Base-by-base conservation (phyloP, 495 filamentous ascomycete genomes). In the Aspergillus saccharolyticus region DNA sequence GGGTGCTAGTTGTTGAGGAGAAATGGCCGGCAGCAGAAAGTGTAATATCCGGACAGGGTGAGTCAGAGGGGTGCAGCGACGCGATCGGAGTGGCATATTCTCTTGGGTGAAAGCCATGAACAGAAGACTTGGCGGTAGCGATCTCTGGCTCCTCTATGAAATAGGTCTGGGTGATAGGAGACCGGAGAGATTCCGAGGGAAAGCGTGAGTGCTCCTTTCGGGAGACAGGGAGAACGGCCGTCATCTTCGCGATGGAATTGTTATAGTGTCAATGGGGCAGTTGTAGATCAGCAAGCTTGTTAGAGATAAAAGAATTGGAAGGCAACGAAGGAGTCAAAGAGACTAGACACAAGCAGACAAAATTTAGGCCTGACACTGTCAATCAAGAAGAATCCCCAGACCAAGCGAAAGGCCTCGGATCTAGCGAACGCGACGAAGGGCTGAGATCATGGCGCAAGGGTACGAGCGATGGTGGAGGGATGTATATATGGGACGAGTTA, bases 1-100 rank as follows among this genome's bases (percentile, higher is more conserved):
- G 75, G n/a, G 85, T 81, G 18, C 84, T 83, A 10, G 86, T 84
- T 3, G 76, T 72, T 50, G 74, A 74, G 42, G 72, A 68, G 2
- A 70, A 58, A 28, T 71, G 65, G 4, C 62, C 61, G 4, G 54
- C 49, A 24, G 68, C 16, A 7, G 62, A 42, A 10, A 57, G 66
- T 9, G 69, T 64, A 61, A 75, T 70, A 39, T 64, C 68, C 0
- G 78, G 72, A 4, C 78, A 81, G 5, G 73, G 69, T 17, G 71
- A 67, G 14, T 67, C 60, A 22, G 77, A 72, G 16, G 73, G 73
- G 15, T 74, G 61, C 7, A 69, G 54, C 8, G 66, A 69, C 12
- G 71, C 54, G n/a, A 69, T 44, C 16, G 70, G 62, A 44, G 63
- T 69, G n/a, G 72, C 59, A 22, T 63, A 74, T 44, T 77, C 74